Conservation (phyloP, 1,284 basidiomycete genomes). For the Naganishia sp. region DNA sequence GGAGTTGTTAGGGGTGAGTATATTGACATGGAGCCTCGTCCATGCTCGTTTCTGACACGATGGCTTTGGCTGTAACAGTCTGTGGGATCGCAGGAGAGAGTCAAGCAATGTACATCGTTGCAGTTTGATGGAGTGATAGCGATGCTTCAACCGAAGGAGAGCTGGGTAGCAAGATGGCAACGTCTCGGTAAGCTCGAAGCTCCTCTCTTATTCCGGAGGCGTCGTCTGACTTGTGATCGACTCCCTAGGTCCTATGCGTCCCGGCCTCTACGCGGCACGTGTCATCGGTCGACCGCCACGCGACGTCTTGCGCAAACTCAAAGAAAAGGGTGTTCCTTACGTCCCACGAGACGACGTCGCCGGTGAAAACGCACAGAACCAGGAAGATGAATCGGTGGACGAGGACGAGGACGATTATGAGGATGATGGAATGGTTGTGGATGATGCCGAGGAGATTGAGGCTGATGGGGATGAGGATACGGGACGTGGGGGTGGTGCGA, state of each 20-base stretch:
- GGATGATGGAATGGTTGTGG: slow-evolving; percentile 17
- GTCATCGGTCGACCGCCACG: slow-evolving; percentile 83
- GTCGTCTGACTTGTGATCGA: slow-evolving; percentile 3
- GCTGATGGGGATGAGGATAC: slow-evolving; percentile 26
- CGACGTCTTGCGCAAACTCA: slow-evolving; percentile 66
- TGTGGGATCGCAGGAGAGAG: slow-evolving; percentile 81
- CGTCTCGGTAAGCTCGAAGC: slow-evolving; percentile 67
- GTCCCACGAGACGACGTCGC: slow-evolving; percentile 33
- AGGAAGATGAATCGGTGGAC: slow-evolving; percentile 27
- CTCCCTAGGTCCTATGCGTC: slow-evolving; percentile 72
- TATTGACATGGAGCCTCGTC: background rate
- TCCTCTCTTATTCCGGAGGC: background rate
- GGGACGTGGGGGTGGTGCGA: slow-evolving; percentile 20
- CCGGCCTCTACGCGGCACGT: slow-evolving; percentile 83
- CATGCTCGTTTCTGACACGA: background rate
- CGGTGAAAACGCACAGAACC: slow-evolving; percentile 28
- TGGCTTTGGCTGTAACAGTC: slow-evolving; percentile 61
- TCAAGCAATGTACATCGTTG: slow-evolving; percentile 85
- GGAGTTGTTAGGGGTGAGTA: slow-evolving; percentile 80
- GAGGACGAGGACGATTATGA: slow-evolving; percentile 29
- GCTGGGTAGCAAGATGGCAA: slow-evolving; percentile 96
- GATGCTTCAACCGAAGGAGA: slow-evolving; percentile 80
- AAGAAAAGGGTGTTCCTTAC: slow-evolving; percentile 32
- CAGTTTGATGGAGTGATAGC: slow-evolving; percentile 92
- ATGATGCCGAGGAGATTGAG: slow-evolving; percentile 30